A percentile compares a stretch with the other conserved stretches of the same genome.
Evolutionary conservation across 2,329 filamentous ascomycete species (phyloP).

Genomic region (Colletotrichum sp.): DNA sequence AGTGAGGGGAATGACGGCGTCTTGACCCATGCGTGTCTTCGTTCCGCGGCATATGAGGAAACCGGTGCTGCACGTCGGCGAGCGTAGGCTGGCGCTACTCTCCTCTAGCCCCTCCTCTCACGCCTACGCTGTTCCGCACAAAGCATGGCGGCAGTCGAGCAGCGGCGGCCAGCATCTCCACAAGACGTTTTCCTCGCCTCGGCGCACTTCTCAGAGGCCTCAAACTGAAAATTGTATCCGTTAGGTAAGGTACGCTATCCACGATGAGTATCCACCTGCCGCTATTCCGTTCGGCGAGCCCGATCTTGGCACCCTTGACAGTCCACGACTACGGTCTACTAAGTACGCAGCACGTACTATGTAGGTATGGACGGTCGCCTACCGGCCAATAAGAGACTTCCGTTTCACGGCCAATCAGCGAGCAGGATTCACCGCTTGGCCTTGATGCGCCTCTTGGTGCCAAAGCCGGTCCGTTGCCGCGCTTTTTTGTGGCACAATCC

Average conservation of each 20-base stretch:
- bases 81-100: background rate
- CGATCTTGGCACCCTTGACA: conserved; percentile 17
- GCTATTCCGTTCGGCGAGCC: conserved; percentile 5
- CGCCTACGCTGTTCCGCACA: background rate
- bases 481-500: background rate
- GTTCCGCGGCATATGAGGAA: background rate
- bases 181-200: background rate
- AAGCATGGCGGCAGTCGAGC: background rate
- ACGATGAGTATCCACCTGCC: background rate
- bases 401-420: background rate
- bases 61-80: background rate
- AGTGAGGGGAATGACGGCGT: background rate
- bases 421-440: background rate
- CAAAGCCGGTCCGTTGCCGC: background rate
- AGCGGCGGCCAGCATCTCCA: background rate
- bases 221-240: background rate
- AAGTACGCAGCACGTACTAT: background rate
- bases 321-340: background rate
- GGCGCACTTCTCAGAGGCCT: background rate
- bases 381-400: background rate
- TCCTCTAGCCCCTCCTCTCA: background rate
- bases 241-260: background rate
- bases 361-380: background rate
- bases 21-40: background rate
- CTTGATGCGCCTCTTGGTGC: background rate